These are phyloP conservation scores for Tulasnella sp. DNA, from an alignment of 768 basidiomycete species.

Conservation along the genomic window DNA sequence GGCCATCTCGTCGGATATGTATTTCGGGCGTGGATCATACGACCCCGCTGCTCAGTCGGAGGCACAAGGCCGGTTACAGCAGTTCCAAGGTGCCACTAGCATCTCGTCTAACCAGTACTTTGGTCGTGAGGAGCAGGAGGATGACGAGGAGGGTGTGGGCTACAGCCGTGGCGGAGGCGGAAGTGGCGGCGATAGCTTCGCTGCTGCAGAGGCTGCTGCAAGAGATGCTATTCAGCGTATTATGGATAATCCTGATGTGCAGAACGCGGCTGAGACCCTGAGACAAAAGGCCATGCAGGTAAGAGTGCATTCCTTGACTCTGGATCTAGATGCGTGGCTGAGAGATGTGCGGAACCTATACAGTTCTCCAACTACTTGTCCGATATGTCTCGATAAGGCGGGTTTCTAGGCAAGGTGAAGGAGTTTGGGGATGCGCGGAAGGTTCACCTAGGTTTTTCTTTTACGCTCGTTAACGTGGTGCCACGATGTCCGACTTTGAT, in stretches of 20 bases:
- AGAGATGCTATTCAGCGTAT: conserved; percentile 65
- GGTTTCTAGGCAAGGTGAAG: neutral
- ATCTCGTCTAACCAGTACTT: conserved; percentile 98
- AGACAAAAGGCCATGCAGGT: neutral
- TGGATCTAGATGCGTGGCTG: neutral
- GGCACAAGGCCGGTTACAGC: conserved; percentile 73
- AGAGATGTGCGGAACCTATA: neutral
- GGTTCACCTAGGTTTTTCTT: neutral
- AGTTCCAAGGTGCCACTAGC: conserved; percentile 86
- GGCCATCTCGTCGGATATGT: conserved; percentile 97
- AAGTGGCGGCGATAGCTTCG: conserved; percentile 50
- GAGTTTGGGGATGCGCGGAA: neutral
- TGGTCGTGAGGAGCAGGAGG: conserved; percentile 70
- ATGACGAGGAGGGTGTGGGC: conserved; percentile 47
- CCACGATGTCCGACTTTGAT: neutral
- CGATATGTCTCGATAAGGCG: neutral
- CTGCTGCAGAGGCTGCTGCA: conserved; percentile 55
- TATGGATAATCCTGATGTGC: conserved; percentile 81
- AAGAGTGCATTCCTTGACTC: neutral
- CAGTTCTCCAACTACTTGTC: neutral
- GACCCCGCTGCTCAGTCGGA: conserved; percentile 67
- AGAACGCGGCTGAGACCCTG: conserved; percentile 47
- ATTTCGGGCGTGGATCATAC: conserved; percentile 85
- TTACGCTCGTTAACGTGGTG: neutral
- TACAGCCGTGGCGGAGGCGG: conserved; percentile 37